Evolutionary conservation across 768 basidiomycete genomes (phyloP).

Genomic region (Cantharellus anzutake): DNA sequence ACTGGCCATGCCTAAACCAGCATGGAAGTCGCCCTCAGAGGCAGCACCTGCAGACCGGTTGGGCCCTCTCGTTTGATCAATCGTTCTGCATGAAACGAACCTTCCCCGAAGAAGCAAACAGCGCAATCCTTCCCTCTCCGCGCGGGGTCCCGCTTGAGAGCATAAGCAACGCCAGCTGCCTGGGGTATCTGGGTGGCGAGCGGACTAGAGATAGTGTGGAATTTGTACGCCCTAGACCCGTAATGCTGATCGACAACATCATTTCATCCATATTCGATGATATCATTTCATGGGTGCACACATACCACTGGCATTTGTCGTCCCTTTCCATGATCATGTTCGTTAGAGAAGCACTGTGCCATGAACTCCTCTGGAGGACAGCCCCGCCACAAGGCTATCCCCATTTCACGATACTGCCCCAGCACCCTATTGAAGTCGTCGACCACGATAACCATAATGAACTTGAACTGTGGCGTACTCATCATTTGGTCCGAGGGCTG

Average conservation of each 20-base stretch:
- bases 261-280: not conserved
- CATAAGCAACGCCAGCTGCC: constrained; percentile 84
- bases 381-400: constrained; percentile 76
- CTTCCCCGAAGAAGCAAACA: constrained; percentile 84
- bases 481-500: constrained; percentile 62
- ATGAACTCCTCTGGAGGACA: constrained; percentile 65
- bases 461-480: constrained; percentile 36
- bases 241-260: constrained; percentile 38
- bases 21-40: constrained; percentile 91
- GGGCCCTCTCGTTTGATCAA: not conserved
- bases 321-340: constrained; percentile 67
- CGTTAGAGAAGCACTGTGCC: constrained; percentile 82
- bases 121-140: constrained; percentile 58
- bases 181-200: constrained; percentile 90
- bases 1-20: constrained; percentile 34
- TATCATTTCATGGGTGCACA: constrained; percentile 6
- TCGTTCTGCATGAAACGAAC: constrained; percentile 15
- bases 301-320: constrained; percentile 85
- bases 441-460: not conserved
- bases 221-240: constrained; percentile 66
- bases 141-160: constrained; percentile 56
- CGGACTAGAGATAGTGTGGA: constrained; percentile 87
- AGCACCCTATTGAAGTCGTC: constrained; percentile 34
- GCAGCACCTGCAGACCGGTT: constrained; percentile 29
- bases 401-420: constrained; percentile 90